phyloP scores from a whole-genome alignment of 441 rosid genomes.

The Corymbia citriodora region DNA sequence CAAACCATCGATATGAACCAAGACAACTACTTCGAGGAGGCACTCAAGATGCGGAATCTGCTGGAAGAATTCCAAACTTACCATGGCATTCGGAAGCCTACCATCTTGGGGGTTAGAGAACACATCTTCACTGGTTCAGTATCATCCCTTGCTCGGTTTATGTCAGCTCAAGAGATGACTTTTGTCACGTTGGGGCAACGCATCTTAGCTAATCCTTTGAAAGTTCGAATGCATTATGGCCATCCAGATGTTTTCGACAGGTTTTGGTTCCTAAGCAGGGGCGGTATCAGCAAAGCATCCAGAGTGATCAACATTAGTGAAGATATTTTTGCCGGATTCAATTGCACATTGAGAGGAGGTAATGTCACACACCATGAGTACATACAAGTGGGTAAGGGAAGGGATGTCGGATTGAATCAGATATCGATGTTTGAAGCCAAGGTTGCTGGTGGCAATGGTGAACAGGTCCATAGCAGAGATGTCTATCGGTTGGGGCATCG shows the following conservation, averaged over 20 bases:
- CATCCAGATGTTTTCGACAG: neutral
- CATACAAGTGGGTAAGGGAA: slow-evolving; percentile 87
- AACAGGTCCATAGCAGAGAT: slow-evolving; percentile 87
- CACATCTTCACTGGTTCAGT: neutral
- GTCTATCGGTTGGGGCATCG: slow-evolving; percentile 84
- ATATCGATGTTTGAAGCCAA: slow-evolving; percentile 88
- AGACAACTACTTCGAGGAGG: slow-evolving; percentile 85
- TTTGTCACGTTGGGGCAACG: neutral
- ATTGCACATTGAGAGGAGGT: slow-evolving; percentile 83
- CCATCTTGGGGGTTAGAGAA: neutral
- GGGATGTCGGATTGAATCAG: slow-evolving; percentile 93
- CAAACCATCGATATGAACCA: slow-evolving; percentile 97
- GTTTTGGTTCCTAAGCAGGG: neutral
- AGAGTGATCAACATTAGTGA: neutral
- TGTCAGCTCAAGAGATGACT: neutral
- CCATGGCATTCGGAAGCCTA: neutral
- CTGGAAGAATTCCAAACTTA: slow-evolving; percentile 65
- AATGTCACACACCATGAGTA: slow-evolving; percentile 95
- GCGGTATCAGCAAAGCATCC: neutral
- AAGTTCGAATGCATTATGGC: neutral
- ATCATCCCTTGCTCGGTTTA: neutral
- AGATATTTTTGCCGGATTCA: slow-evolving; percentile 82
- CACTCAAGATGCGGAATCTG: slow-evolving; percentile 85
- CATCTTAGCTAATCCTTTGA: neutral
- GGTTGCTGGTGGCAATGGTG: slow-evolving; percentile 90